Base-by-base conservation (phyloP, 192 early-diverging fungal genomes). In the Coemansia sp. region DNA sequence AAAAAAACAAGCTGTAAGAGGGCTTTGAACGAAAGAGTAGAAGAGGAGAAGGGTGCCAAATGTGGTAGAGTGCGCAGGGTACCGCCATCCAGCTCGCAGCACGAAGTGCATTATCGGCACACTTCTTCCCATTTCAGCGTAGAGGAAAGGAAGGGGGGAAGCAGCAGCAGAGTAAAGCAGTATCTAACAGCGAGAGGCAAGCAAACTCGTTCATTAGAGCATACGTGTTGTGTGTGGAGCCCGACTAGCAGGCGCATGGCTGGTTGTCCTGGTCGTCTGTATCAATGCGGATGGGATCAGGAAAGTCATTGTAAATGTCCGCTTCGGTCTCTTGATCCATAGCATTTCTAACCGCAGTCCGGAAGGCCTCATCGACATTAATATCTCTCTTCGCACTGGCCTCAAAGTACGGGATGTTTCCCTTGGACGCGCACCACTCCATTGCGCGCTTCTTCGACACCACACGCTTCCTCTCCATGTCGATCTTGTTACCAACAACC, bases 401-500 rank as follows among this genome's bases (percentile, higher is more conserved):
- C 82, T 99, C 95, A 87, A 99, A 99, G 85, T 95, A 97, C 47
- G 94, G 95, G 75, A 97, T 94, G 63, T 89, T 90, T 50, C 94
- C 94, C 84, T 97, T 98, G 44, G 92, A 88, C 73, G 94, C 88
- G 74, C 96, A 98, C 92, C 94, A 99, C 63, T 90, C 85, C 87
- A 93, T 88, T 10, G 96, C 96, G 24, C 94, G 86, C 82, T 96
- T 97, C 85, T 90, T 87, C 66, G 93, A 90, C n/a, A 99, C 94
- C 85, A 93, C 82, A 54, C 47, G 76, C 83, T 83, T 86, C 70
- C 98, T 95, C 69, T 98, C 97, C 73, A 99, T 80, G 75, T 99
- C 97, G 51, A 99, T 87, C 85, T 99, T 99, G 84, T 99, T 99
- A 54, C 96, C 97, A n/a, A 99, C 81, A 16, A 99, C 94, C 53